Evolutionary conservation across 1,284 basidiomycete species (phyloP).

Genomic region (Leccinum huronense): DNA sequence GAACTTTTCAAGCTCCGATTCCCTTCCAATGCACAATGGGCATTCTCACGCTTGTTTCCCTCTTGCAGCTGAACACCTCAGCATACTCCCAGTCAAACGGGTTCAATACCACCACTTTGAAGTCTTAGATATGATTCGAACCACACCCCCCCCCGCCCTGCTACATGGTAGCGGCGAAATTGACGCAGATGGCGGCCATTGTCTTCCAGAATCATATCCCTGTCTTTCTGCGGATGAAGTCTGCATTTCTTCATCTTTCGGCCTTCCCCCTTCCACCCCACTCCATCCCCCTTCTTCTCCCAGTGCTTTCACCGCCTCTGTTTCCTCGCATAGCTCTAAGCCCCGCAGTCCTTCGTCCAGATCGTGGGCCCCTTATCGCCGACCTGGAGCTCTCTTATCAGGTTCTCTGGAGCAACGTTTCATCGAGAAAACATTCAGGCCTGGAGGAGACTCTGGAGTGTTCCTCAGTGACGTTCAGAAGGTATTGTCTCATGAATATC

Average conservation of each 20-base stretch:
- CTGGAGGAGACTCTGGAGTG: background rate
- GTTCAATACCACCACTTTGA: too few species aligned
- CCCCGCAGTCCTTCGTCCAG: background rate
- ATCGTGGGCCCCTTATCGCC: background rate
- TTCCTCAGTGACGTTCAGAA: background rate
- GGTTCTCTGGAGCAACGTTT: background rate
- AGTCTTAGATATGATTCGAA: background rate
- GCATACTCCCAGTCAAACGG: background rate
- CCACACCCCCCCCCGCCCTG: background rate
- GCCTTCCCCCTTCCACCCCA: too few species aligned
- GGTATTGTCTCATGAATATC: background rate
- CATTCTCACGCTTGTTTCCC: background rate
- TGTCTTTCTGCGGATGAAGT: background rate
- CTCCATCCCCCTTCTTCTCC: background rate
- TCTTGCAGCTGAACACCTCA: too few species aligned
- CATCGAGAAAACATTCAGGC: background rate
- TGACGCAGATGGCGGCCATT: background rate
- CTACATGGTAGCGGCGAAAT: background rate
- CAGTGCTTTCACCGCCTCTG: background rate
- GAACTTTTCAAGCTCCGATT: background rate
- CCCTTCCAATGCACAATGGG: background rate
- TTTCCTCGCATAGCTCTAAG: background rate
- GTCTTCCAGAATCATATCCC: background rate
- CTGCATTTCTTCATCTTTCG: background rate
- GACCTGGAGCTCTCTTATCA: background rate